Evolutionary conservation across 2,329 filamentous ascomycete genomes (phyloP), one percentile per base, ranked within the genome.

Genomic region (Verticillium dahliae): DNA sequence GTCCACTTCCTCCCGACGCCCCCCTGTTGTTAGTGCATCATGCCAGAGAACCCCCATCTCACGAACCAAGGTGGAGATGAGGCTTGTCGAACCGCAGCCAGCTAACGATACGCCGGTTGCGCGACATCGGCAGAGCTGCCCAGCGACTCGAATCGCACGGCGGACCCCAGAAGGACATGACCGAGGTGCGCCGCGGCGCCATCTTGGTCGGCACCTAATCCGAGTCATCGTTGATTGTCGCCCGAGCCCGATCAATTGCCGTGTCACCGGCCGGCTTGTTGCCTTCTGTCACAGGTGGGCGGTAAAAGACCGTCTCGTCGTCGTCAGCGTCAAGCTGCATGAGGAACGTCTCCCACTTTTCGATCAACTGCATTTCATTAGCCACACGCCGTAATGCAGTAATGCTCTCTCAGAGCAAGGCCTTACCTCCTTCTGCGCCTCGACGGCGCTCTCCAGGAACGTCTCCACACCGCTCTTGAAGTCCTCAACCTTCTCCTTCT

Each of bases 391-490:
- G 59, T 52, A 18, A 27, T 41, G 45, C 52, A 38, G 6, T 27
- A 27, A 10, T 27, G 18, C 18, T 39, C 2, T 50, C 52, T 55
- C 52, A 15, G 37, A 9, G 33, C 18, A 56, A 59, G 2, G 35
- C 76, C 85, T 75, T 74, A 95, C 94, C 88, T 99, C 95, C 78
- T 99, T 99, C 79, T 99, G 95, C 61, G 94, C 95, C 77, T 99
- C 95, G 4, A 99, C 92, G 3, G 95, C 92, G 70, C 95, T 93
- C 80, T 99, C 95, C 69, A 99, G 76, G 76, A 97, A 99, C 1
- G 95, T 99, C 79, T 99, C 95, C 1, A 99, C 93, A 0, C 93
- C 94, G 65, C 90, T 95, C 81, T 99, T 99, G 76, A 99, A 99
- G 73, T 99, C 95, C 73, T 99, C 95, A 3, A 99, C 95, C 80